A percentile compares a stretch with the other conserved stretches of the same genome.
These are phyloP conservation scores for Saccharomycopsis sp. DNA, from an alignment of 805 yeast genomes.

Conservation along the genomic window DNA sequence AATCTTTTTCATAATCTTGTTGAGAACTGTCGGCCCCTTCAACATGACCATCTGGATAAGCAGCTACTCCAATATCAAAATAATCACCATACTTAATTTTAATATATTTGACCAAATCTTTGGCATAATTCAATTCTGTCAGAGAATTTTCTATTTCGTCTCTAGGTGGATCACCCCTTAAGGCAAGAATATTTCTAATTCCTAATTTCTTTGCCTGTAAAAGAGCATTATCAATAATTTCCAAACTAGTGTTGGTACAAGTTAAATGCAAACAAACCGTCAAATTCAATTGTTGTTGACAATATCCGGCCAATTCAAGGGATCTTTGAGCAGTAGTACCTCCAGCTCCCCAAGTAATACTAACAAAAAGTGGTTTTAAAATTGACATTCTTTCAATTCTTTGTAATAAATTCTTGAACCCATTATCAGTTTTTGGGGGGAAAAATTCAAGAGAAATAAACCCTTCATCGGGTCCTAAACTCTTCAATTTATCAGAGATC, in stretches of 20 bases:
- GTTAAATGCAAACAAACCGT: conserved; percentile 93
- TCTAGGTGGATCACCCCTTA: conserved; percentile 94
- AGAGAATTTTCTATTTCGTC: conserved; percentile 28
- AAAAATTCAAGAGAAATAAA: conserved; percentile 89
- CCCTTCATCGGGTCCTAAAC: conserved; percentile 31
- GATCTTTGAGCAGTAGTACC: conserved; percentile 88
- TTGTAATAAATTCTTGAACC: conserved; percentile 72
- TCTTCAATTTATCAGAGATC: conserved; percentile 5
- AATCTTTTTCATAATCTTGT: conserved; percentile 52
- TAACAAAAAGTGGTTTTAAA: conserved; percentile 79
- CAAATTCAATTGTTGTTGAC: conserved; percentile 65
- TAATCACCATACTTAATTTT: conserved; percentile 59
- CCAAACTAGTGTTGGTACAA: conserved; percentile 82
- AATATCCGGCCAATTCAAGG: conserved; percentile 66
- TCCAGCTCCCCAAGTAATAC: conserved; percentile 99
- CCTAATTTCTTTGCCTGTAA: conserved; percentile 63
- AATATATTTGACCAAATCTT: conserved; percentile 78
- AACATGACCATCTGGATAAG: conserved; percentile 95
- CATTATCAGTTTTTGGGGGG: conserved; percentile 93
- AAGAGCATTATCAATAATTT: conserved; percentile 71
- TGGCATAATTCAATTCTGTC: conserved; percentile 56
- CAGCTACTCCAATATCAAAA: conserved; percentile 94
- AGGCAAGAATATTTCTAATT: conserved; percentile 78
- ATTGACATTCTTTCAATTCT: conserved; percentile 85
- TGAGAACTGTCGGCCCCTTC: conserved; percentile 63